Evolutionary conservation across 768 basidiomycete genomes (phyloP).

Genomic region (Boletus rex-veris): DNA sequence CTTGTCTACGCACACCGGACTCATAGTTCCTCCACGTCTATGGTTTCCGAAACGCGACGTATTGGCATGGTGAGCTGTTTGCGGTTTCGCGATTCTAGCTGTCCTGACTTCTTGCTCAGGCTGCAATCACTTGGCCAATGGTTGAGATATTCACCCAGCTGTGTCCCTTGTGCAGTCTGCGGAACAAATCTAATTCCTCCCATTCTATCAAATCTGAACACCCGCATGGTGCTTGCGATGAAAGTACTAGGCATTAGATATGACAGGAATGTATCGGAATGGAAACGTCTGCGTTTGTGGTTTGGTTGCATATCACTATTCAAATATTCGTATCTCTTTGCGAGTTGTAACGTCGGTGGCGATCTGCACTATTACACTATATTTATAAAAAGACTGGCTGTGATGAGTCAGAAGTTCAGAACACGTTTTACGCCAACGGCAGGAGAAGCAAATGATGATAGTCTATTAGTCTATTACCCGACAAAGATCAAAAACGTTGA

Average conservation of each 20-base stretch:
- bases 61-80: constrained; percentile 54
- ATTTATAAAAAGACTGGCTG: background rate
- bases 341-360: background rate
- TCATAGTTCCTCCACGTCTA: constrained; percentile 51
- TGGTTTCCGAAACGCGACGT: constrained; percentile 53
- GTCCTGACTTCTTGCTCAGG: constrained; percentile 36
- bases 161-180: constrained; percentile 52
- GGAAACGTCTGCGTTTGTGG: background rate
- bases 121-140: constrained; percentile 71
- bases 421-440: background rate
- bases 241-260: constrained; percentile 21
- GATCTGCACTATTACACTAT: constrained; percentile 8
- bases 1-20: constrained; percentile 62
- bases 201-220: constrained; percentile 22
- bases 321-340: too few species aligned
- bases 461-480: background rate
- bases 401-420: background rate
- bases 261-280: background rate
- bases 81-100: background rate
- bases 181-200: constrained; percentile 32
- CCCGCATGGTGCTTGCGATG: constrained; percentile 13
- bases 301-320: constrained; percentile 7
- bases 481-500: constrained; percentile 33
- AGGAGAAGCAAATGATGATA: background rate
- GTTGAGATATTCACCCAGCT: constrained; percentile 61